Base-by-base conservation (phyloP, 2,329 filamentous ascomycete species). In the Trichophyton benhamiae region DNA sequence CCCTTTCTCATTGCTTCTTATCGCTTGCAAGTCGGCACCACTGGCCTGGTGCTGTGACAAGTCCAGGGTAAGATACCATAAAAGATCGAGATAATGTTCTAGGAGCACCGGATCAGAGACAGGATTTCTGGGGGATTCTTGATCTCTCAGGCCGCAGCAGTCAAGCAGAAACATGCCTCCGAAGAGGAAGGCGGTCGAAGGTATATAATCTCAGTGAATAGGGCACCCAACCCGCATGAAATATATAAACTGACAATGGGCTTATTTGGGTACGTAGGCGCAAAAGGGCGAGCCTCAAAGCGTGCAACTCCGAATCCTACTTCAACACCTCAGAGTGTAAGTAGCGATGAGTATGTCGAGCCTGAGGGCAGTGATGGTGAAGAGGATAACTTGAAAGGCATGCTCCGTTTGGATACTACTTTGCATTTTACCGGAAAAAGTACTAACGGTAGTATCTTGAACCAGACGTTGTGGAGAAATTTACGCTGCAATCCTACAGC, bases 131-230 rank as follows among this genome's bases (percentile, higher is more conserved):
- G 11, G 44, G 8, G 17, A 9, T 6, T 36, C 72, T 65, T 22
- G n/a, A n/a, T 6, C 33, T 25, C 52, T 20, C 22, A 13, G n/a
- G 41, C 44, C 3, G 27, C 27, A 59, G 33, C 27, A 27, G n/a
- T 6, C 22, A 17, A 27, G 4, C 17, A 17, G n/a, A 59, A 25
- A 11, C 42, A 89, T 90, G 87, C 82, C 87, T 65, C 78, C 81
- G 17, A 90, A 90, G 76, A 82, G 87, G 70, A 89, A 89, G 77
- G 86, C 86, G 63, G 68, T 77, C 66, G 75, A 78, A 60, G 78
- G 78, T 80, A 77, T 73, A 74, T 27, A 41, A 66, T 69, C 59
- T 63, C 33, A 38, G 11, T 4, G 9, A 13, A 38, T 13, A 66
- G 11, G 55, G 58, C 36, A 41, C 17, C 20, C 7, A 55, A 33